These are phyloP conservation scores for Suillus tomentosus DNA, from an alignment of 768 basidiomycete genomes.

Conservation along the genomic window DNA sequence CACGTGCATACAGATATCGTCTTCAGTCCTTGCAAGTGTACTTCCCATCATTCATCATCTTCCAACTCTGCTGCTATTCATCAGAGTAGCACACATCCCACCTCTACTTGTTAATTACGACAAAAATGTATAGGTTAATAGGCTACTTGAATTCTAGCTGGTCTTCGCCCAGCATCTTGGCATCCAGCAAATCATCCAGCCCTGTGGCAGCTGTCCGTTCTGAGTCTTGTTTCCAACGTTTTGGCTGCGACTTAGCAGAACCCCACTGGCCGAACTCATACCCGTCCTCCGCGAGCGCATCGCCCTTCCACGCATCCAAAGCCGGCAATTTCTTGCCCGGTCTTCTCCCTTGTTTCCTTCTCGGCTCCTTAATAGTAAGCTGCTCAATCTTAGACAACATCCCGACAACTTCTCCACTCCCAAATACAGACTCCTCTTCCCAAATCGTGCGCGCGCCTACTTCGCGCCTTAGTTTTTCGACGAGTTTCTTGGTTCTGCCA, in stretches of 20 bases:
- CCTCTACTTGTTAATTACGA: not conserved
- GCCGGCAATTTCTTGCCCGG: conserved; percentile 28
- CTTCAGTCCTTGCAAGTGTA: not conserved
- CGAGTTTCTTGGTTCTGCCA: conserved; percentile 56
- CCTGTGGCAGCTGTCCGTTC: not conserved
- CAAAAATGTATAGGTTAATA: conserved; percentile 5
- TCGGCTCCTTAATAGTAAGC: too few relatives aligned
- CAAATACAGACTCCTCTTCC: conserved; percentile 49
- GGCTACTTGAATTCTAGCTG: not conserved
- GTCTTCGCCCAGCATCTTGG: not conserved
- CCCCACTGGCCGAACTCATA: conserved; percentile 57
- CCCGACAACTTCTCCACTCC: conserved; percentile 53
- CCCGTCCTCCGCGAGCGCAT: conserved; percentile 36
- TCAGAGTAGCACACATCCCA: not conserved
- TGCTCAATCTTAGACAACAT: conserved; percentile 55
- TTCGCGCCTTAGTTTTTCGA: conserved; percentile 65
- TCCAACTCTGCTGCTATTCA: not conserved
- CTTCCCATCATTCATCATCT: not conserved
- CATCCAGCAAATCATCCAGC: not conserved
- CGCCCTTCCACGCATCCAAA: conserved; percentile 45
- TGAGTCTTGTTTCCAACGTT: not conserved
- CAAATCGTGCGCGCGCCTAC: conserved; percentile 56
- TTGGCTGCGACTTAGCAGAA: not conserved
- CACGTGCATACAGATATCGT: not conserved
- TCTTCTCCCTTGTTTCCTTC: conserved; percentile 5